Base-by-base conservation (phyloP, 2,329 filamentous ascomycete genomes). In the Aspergillus sp. region DNA sequence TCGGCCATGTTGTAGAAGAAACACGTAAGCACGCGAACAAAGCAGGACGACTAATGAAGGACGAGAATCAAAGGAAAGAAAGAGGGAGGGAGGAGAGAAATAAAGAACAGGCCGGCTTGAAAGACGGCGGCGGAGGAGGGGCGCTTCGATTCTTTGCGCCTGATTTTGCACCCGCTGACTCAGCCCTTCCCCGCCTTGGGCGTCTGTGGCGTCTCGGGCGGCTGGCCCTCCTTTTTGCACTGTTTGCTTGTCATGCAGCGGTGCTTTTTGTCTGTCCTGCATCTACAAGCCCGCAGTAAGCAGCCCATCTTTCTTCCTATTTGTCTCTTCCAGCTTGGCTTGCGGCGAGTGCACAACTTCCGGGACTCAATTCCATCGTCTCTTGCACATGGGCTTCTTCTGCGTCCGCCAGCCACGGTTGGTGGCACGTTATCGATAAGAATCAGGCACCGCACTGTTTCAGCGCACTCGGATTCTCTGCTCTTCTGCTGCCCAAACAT, bases 1-100 rank as follows among this genome's bases (percentile, higher is more conserved):
- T 93, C 88, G 70, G 93, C 90, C 92, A 96, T 96, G 72, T 57
- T 83, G 73, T 58, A 62, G n/a, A 52, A 53, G 45, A 55, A 63
- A 63, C 59, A 61, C 22, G 52, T 62, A 63, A 59, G 54, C 69
- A 61, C 65, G 62, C 59, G 45, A 59, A 54, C 56, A 65, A 64
- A 60, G 60, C 63, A 67, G 65, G 65, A 62, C 62, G 61, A 56
- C 64, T 62, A 66, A 65, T 54, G 57, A 49, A 49, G 59, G 20
- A 63, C 52, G 55, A 42, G 14, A 47, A 20, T 2, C 45, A 54
- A 42, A 39, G 58, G 55, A 50, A 55, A 57, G 49, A 46, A 54
- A 46, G n/a, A 42, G 56, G 45, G n/a, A 42, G 16, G 46, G 52
- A 49, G 42, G 26, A 20, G 57, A 50, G 54, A 36, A 39, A 54